Conservation (phyloP, 2,329 filamentous ascomycete species). For the Hirsutella minnesotensis region DNA sequence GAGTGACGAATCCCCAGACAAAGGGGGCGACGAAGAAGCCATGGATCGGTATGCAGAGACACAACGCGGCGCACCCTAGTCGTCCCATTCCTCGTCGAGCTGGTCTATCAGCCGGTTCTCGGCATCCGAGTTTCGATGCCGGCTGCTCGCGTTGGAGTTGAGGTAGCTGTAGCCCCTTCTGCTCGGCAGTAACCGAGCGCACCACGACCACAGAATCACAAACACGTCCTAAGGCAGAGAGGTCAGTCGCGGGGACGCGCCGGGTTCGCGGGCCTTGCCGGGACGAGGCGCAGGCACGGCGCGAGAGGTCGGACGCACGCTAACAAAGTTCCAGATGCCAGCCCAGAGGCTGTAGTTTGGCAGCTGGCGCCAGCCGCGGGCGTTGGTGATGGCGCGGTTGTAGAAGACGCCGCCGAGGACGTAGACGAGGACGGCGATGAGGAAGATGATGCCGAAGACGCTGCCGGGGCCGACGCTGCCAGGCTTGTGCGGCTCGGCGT, state of each 20-base stretch:
- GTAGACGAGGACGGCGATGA: slow-evolving; percentile 72
- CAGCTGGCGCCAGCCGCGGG: slow-evolving; percentile 87
- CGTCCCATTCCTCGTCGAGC: slow-evolving; percentile 94
- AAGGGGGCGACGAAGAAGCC: not conserved
- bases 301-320: slow-evolving; percentile 33
- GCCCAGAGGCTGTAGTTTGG: slow-evolving; percentile 93
- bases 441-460: slow-evolving; percentile 79
- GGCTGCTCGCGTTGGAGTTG: slow-evolving; percentile 37
- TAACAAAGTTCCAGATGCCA: slow-evolving; percentile 72
- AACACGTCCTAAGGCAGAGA: slow-evolving; percentile 43
- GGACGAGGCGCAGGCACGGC: too few relatives aligned
- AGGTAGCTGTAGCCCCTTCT: slow-evolving; percentile 58
- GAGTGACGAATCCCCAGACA: not conserved
- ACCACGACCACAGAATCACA: slow-evolving; percentile 57
- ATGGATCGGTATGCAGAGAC: too few relatives aligned
- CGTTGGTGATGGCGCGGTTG: slow-evolving; percentile 87
- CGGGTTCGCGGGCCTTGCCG: too few relatives aligned
- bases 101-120: slow-evolving; percentile 94
- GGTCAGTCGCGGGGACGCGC: not conserved
- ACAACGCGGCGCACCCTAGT: too few relatives aligned
- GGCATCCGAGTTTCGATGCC: slow-evolving; percentile 51
- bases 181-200: slow-evolving; percentile 51
- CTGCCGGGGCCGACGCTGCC: slow-evolving; percentile 59
- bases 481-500: slow-evolving; percentile 57
- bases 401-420: slow-evolving; percentile 89